These are phyloP conservation scores for Camellia japonica DNA, from an alignment of 148 eudicot genomes.

Conservation along the genomic window DNA sequence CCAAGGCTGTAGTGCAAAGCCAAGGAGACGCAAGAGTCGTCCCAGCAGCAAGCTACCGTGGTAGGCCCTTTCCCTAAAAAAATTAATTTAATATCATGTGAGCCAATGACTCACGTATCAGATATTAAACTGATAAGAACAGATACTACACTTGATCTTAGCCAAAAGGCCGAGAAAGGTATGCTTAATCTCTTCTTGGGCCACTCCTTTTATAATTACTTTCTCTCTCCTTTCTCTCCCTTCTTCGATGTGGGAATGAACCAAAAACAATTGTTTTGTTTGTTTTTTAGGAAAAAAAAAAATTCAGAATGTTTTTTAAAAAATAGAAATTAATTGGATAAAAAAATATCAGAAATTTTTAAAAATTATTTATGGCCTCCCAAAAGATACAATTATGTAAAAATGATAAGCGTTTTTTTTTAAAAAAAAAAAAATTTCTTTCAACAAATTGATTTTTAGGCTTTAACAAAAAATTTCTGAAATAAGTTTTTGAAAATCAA, in stretches of 20 bases:
- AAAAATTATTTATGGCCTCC: too few species aligned
- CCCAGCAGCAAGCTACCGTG: constrained; percentile 7
- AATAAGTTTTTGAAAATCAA: too few species aligned
- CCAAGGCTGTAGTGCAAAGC: background rate
- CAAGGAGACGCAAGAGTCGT: background rate
- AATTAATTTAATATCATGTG: constrained; percentile 14
- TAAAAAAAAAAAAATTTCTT: too few species aligned
- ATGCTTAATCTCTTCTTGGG: background rate
- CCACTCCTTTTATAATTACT: background rate
- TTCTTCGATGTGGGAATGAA: background rate
- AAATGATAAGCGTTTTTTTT: too few species aligned
- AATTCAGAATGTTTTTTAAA: too few species aligned
- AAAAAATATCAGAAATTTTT: too few species aligned
- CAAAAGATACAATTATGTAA: too few species aligned
- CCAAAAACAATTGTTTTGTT: background rate
- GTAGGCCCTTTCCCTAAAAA: background rate
- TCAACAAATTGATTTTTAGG: too few species aligned
- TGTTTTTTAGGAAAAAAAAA: too few species aligned
- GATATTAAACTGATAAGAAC: constrained; percentile 16
- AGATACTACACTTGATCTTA: constrained; percentile 74
- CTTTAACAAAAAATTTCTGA: too few species aligned
- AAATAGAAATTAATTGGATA: too few species aligned
- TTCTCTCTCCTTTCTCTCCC: background rate
- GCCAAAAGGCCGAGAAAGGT: constrained; percentile 81
- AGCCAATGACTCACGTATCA: constrained; percentile 8